phyloP scores from a whole-genome alignment of 176 grass and related monocot genomes.

The Avena eriantha region DNA sequence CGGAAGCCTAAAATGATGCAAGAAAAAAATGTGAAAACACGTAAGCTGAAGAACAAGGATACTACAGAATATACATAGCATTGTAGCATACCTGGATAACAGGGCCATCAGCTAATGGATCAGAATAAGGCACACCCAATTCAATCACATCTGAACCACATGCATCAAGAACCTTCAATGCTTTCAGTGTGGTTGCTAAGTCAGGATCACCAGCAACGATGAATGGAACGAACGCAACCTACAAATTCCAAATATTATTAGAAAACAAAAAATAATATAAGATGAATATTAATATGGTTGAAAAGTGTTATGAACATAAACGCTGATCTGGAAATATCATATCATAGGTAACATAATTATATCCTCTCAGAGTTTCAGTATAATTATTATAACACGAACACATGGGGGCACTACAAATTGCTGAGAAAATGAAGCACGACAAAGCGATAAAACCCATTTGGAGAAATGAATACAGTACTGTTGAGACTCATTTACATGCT shows the following conservation, averaged over 20 bases:
- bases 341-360: background rate
- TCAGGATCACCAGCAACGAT: slow-evolving; percentile 98
- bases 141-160: slow-evolving; percentile 93
- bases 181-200: slow-evolving; percentile 77
- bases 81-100: slow-evolving; percentile 76
- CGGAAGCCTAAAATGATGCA: slow-evolving; percentile 66
- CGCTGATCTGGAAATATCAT: background rate
- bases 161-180: slow-evolving; percentile 84
- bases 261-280: background rate
- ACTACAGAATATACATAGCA: background rate
- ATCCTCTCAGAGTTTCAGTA: background rate
- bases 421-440: slow-evolving; percentile 3
- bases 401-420: background rate
- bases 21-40: background rate
- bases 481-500: background rate
- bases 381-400: background rate
- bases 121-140: slow-evolving; percentile 93
- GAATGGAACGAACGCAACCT: slow-evolving; percentile 86
- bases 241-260: slow-evolving; percentile 16
- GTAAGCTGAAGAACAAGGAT: slow-evolving; percentile 1
- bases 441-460: background rate
- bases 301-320: background rate
- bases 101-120: slow-evolving; percentile 91
- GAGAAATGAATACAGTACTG: background rate
- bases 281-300: background rate